Conservation (phyloP, 345 rosid genomes). For the Melaleuca alternifolia region DNA sequence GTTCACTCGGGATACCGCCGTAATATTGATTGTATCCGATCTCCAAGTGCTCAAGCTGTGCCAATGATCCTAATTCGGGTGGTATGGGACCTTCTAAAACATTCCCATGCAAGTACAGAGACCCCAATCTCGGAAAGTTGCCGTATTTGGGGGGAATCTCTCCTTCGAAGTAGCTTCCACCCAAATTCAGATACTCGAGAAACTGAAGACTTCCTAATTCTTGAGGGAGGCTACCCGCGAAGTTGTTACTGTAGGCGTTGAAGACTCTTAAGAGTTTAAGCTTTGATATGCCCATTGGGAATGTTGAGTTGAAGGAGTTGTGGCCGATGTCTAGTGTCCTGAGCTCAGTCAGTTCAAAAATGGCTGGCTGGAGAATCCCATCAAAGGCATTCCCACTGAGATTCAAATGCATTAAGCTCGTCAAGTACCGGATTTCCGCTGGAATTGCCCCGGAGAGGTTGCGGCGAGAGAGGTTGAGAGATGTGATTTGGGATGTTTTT, state of each 20-base stretch:
- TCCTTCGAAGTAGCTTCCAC: constrained; percentile 88
- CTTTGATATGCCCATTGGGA: constrained; percentile 70
- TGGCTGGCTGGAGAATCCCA: constrained; percentile 39
- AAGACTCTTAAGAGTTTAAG: constrained; percentile 51
- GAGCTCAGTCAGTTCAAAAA: constrained; percentile 56
- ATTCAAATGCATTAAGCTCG: constrained; percentile 54
- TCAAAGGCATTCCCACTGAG: constrained; percentile 55
- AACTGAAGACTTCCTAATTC: constrained; percentile 42
- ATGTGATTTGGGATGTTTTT: constrained; percentile 33
- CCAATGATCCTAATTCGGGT: constrained; percentile 45
- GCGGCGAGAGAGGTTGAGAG: constrained; percentile 69
- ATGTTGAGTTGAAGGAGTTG: constrained; percentile 65
- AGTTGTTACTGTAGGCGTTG: constrained; percentile 74
- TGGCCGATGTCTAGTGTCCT: constrained; percentile 67
- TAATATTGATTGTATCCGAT: constrained; percentile 63
- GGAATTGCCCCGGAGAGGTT: constrained; percentile 72
- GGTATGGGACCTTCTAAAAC: constrained; percentile 52
- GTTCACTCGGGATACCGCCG: constrained; percentile 61
- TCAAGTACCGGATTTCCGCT: constrained; percentile 42
- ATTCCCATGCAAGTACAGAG: constrained; percentile 68
- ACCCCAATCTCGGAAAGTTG: constrained; percentile 38
- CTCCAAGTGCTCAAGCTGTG: constrained; percentile 55
- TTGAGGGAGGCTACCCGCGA: constrained; percentile 52
- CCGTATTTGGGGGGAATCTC: constrained; percentile 61
- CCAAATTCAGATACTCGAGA: constrained; percentile 81